These are phyloP conservation scores for Apiospora pterosperma DNA, from an alignment of 2,329 filamentous ascomycete species.

Conservation along the genomic window DNA sequence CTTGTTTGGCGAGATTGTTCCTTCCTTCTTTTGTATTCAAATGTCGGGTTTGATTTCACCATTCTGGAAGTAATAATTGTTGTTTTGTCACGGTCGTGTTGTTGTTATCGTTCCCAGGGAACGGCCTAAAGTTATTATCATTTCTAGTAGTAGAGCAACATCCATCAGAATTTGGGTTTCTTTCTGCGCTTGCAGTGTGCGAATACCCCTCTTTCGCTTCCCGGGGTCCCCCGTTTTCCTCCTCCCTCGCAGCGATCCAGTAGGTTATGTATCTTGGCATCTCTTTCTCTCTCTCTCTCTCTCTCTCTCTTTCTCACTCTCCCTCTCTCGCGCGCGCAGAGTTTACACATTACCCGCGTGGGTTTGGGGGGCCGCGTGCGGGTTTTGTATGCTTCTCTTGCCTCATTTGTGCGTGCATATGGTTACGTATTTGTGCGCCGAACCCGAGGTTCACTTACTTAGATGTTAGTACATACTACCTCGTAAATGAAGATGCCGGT, in stretches of 20 bases:
- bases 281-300: neutral
- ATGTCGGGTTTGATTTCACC: neutral
- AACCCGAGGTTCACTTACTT: neutral
- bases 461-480: too few species aligned
- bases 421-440: neutral
- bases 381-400: neutral
- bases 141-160: neutral
- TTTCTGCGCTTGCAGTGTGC: neutral
- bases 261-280: neutral
- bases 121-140: neutral
- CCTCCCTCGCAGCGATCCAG: neutral
- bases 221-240: neutral
- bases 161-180: constrained; percentile 1
- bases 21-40: neutral
- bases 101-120: neutral
- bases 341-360: neutral
- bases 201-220: neutral
- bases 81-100: neutral
- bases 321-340: neutral
- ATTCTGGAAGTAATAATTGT: neutral
- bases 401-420: neutral
- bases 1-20: constrained; percentile 3
- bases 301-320: neutral
- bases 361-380: neutral
- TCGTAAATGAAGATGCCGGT: neutral